A percentile compares a stretch with the other conserved stretches of the same genome.
Conservation (phyloP, 2,329 filamentous ascomycete species). For the Ophiocordyceps camponoti-floridani region DNA sequence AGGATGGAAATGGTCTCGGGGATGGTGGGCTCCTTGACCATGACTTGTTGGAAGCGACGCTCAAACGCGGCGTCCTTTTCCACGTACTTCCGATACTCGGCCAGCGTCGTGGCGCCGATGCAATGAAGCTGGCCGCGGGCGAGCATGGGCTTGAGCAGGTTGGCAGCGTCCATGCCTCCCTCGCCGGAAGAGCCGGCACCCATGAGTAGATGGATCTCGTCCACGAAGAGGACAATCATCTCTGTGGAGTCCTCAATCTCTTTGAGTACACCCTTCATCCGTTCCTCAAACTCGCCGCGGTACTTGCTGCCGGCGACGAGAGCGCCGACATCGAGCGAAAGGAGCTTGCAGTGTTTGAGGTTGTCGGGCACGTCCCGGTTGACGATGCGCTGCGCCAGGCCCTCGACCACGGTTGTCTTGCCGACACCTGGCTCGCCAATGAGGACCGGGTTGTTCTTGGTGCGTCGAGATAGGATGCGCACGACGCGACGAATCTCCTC, state of each 20-base stretch:
- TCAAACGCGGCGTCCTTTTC: slow-evolving; percentile 98
- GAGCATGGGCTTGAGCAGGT: slow-evolving; percentile 94
- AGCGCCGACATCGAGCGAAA: slow-evolving; percentile 88
- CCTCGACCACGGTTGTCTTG: slow-evolving; percentile 96
- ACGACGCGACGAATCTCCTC: slow-evolving; percentile 89
- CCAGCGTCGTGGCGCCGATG: slow-evolving; percentile 88
- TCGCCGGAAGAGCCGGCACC: slow-evolving; percentile 87
- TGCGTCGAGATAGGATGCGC: slow-evolving; percentile 78
- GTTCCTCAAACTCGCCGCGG: slow-evolving; percentile 94
- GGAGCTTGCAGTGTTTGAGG: slow-evolving; percentile 77
- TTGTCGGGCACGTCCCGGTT: slow-evolving; percentile 95
- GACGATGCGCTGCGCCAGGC: slow-evolving; percentile 85
- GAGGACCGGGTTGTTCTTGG: slow-evolving; percentile 96
- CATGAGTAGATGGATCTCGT: slow-evolving; percentile 98
- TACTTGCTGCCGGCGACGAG: slow-evolving; percentile 97
- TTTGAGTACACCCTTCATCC: slow-evolving; percentile 97
- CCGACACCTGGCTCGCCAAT: slow-evolving; percentile 97
- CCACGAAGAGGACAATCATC: slow-evolving; percentile 94
- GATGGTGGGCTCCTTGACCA: slow-evolving; percentile 86
- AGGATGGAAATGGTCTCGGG: slow-evolving; percentile 90
- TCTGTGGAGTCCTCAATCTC: slow-evolving; percentile 91
- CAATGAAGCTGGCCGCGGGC: slow-evolving; percentile 93
- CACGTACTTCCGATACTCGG: slow-evolving; percentile 96
- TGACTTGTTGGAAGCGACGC: slow-evolving; percentile 92
- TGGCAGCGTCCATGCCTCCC: slow-evolving; percentile 96